These are phyloP conservation scores for Phoma sp. DNA, from an alignment of 2,329 filamentous ascomycete genomes.

Conservation along the genomic window DNA sequence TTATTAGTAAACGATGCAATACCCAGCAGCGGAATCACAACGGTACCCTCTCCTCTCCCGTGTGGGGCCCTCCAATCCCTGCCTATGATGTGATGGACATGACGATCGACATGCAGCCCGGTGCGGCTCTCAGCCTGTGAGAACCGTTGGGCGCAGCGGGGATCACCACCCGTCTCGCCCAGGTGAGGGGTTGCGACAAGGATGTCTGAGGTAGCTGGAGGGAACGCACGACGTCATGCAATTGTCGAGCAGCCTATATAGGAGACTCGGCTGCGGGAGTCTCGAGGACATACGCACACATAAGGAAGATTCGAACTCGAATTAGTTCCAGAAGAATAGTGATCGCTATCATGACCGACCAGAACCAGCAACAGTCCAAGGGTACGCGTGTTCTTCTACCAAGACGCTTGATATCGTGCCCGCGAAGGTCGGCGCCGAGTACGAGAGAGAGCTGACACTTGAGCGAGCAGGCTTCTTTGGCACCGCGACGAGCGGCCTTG, in stretches of 20 bases:
- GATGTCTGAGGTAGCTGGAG: slow-evolving; percentile 1
- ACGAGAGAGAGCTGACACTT: neutral
- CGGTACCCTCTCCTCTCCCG: neutral
- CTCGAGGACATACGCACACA: neutral
- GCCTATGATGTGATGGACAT: slow-evolving; percentile 22
- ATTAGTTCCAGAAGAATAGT: no score
- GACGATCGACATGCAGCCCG: slow-evolving; percentile 8
- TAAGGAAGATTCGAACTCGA: no score
- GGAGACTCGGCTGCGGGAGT: neutral
- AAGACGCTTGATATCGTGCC: no score
- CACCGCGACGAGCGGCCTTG: slow-evolving; percentile 40
- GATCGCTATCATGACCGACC: slow-evolving; percentile 30
- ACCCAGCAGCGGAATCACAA: no score
- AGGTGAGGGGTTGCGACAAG: slow-evolving; percentile 14
- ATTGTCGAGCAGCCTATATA: neutral
- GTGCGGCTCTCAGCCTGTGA: slow-evolving; percentile 3
- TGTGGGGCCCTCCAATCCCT: slow-evolving; percentile 10
- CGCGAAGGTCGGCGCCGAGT: no score
- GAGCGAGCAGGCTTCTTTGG: slow-evolving; percentile 37
- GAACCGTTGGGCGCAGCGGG: slow-evolving; percentile 2
- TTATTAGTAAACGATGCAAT: no score
- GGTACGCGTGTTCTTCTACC: slow-evolving; percentile 11
- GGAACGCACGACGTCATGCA: slow-evolving; percentile 9
- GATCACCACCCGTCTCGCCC: slow-evolving; percentile 5
- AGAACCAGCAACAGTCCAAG: slow-evolving; percentile 34